Evolutionary conservation across 108 stramenopile species (phyloP), one percentile per base, ranked within the genome.

Genomic region (Cyclotella distinguenda): DNA sequence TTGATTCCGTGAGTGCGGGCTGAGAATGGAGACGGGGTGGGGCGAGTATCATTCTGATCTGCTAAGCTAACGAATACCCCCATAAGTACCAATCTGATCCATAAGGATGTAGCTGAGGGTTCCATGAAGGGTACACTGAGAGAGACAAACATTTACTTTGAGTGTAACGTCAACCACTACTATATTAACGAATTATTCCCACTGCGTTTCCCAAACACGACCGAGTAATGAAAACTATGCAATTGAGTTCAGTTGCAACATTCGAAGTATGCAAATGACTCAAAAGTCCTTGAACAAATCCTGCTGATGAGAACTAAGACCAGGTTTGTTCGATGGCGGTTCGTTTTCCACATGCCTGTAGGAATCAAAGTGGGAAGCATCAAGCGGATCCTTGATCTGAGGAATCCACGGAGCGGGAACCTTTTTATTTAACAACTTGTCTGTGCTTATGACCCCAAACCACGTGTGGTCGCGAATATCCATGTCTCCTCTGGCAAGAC

Each of bases 281-380:
- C 86, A 93, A 44, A 93, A 93, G 30, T 87, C 87, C 57, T 77
- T 77, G 74, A 93, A 93, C 49, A 84, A 73, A 56, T 83, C 81
- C 58, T 93, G 87, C 65, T 93, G 89, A 60, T 70, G 53, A 18
- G 87, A 42, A 23, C 78, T 79, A 15, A 93, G 66, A 23, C 75
- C 74, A 19, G 89, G 87, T 65, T 88, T 88, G 64, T 85, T 87
- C 27, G 82, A 80, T 8, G 86, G 84, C 38, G 84, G 80, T 50
- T 93, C 89, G 52, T 93, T 93, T 73, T 97, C 97, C 30, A 97
- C 93, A 76, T 97, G 97, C 64, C 87, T 82, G 64, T 95, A 95
- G n/a, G 96, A 91, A 64, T 98, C 99, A 72, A 99, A 98, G 77
- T 98, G 91, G 11, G 92, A 91, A 4, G 97, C 92, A 72, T 99